A percentile compares a stretch with the other conserved stretches of the same genome.
These are phyloP conservation scores for Flagelloscypha sp. DNA, from an alignment of 768 basidiomycete species.

Conservation along the genomic window DNA sequence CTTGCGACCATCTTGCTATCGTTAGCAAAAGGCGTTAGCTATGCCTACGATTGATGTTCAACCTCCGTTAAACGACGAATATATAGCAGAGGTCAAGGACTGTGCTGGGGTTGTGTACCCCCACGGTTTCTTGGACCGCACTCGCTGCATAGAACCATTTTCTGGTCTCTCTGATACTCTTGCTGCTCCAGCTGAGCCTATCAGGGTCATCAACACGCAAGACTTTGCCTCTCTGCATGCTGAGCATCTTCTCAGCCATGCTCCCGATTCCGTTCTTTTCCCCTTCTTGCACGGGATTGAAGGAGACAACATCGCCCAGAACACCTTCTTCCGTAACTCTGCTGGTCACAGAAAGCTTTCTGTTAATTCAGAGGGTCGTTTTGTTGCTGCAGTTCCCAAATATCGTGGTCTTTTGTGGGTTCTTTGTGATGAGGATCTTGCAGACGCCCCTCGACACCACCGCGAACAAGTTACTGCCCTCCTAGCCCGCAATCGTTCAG, in stretches of 20 bases:
- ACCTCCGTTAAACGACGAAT: too few species aligned
- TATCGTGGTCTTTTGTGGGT: conserved; percentile 83
- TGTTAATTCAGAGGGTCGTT: too few species aligned
- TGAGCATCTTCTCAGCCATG: conserved; percentile 57
- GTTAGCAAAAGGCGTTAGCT: too few species aligned
- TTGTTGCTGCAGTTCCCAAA: conserved; percentile 23
- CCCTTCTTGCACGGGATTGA: conserved; percentile 87
- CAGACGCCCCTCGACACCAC: conserved; percentile 17
- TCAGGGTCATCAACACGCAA: conserved; percentile 31
- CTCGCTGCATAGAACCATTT: too few species aligned
- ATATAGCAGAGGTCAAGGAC: too few species aligned
- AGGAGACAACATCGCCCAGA: conserved; percentile 71
- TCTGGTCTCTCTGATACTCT: conserved; percentile 16
- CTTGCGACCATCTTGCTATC: too few species aligned
- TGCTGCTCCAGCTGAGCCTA: conserved; percentile 28
- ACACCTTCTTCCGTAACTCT: conserved; percentile 59
- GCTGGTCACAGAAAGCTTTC: conserved; percentile 10
- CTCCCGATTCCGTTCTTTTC: conserved; percentile 76
- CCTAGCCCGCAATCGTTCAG: conserved; percentile 3
- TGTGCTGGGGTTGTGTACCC: too few species aligned
- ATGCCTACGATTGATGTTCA: too few species aligned
- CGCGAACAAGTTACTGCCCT: conserved; percentile 17
- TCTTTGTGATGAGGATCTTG: conserved; percentile 63
- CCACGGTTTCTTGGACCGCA: conserved; percentile 15
- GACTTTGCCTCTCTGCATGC: conserved; percentile 58